phyloP scores from a whole-genome alignment of 495 filamentous ascomycete genomes.

The Xylaria venustula region DNA sequence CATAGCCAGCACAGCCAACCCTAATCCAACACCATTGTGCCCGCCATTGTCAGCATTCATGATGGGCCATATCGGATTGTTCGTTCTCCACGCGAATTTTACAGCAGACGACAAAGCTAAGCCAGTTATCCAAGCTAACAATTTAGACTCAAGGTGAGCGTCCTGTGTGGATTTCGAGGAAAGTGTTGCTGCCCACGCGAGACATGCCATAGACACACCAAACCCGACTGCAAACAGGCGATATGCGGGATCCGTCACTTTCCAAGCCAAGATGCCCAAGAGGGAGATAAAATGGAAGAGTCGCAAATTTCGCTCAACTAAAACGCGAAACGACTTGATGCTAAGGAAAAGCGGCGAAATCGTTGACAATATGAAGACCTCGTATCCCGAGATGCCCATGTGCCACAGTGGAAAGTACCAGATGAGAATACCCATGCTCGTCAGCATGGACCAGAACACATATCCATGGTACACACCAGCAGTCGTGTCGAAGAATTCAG shows the following conservation, averaged over 20 bases:
- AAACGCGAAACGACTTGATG: conserved; percentile 64
- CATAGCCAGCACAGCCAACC: conserved; percentile 72
- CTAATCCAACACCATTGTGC: conserved; percentile 81
- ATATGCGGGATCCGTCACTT: conserved; percentile 67
- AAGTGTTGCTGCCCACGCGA: conserved; percentile 78
- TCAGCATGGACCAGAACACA: conserved; percentile 93
- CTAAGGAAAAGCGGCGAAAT: conserved; percentile 79
- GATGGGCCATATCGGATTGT: conserved; percentile 96
- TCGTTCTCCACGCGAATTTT: conserved; percentile 95
- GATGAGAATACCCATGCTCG: conserved; percentile 79
- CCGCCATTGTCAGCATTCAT: conserved; percentile 88
- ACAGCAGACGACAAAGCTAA: conserved; percentile 80
- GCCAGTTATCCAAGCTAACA: conserved; percentile 78
- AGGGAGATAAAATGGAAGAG: conserved; percentile 73
- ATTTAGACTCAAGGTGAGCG: conserved; percentile 72
- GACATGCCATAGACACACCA: conserved; percentile 71
- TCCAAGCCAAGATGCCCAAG: conserved; percentile 74
- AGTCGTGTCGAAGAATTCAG: conserved; percentile 72
- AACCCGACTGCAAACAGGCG: conserved; percentile 81
- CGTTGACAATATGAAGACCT: conserved; percentile 82
- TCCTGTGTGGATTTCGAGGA: conserved; percentile 75
- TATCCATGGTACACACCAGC: conserved; percentile 95
- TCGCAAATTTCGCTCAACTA: conserved; percentile 67
- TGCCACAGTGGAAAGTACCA: conserved; percentile 99
- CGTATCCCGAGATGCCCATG: conserved; percentile 98